Evolutionary conservation across 768 basidiomycete genomes (phyloP), one percentile per base, ranked within the genome.

Genomic region (Agrocybe praecox): DNA sequence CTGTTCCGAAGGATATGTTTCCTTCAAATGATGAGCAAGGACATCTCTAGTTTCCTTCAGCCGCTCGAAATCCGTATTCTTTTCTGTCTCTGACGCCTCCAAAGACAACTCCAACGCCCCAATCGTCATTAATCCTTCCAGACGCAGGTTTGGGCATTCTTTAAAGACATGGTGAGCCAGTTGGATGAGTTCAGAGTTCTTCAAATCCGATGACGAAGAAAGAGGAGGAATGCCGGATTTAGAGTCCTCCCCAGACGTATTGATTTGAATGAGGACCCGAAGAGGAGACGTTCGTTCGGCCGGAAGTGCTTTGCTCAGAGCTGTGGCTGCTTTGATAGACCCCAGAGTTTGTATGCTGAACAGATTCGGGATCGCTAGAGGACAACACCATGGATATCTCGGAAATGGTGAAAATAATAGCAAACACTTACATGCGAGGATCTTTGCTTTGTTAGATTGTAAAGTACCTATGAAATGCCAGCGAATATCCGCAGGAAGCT

Each of bases 381-480:
- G 12, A 52, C 40, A 45, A 49, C 49, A n/a, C 22, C 11, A 17
- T 48, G 19, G 33, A n/a, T 40, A 53, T 14, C n/a, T 44, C 46
- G 24, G 7, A 14, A 18, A 10, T 22, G 23, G 40, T 49, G n/a
- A 23, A 9, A 34, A 65, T 68, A 66, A 9, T 29, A 29, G 9
- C 1, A 11, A 24, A 7, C 34, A 66, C 68, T 46, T 79, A 94
- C 96, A 75, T 29, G 95, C 93, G 15, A 96, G 82, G n/a, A 76
- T 75, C 73, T 96, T 98, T 26, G 89, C 86, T 72, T 98, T 98
- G 73, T 98, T 98, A 12, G 91, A 92, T 69, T 98, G 95, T 18
- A 98, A 74, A 2, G 89, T 85, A 7, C 96, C 96, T 62, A 98
- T 96, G 69, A 96, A 98, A 74, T 98, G 96, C 96, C 96, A 98